Evolutionary conservation across 768 basidiomycete genomes (phyloP).

Genomic region (Podaxis sp.): DNA sequence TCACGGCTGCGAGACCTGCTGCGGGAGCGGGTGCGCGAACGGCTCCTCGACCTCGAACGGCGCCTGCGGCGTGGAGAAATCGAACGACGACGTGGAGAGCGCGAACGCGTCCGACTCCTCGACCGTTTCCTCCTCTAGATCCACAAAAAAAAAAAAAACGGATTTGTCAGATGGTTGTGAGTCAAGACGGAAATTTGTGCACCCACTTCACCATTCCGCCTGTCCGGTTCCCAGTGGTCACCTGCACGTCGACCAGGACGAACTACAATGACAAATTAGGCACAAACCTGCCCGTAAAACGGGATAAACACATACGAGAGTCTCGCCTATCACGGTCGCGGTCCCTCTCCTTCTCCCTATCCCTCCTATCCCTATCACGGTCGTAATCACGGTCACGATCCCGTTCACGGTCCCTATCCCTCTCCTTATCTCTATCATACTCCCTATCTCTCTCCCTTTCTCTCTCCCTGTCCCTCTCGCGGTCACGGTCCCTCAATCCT

Average conservation of each 20-base stretch:
- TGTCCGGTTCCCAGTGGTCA: conserved; percentile 86
- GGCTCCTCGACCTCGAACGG: conserved; percentile 42
- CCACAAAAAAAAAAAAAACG: background rate
- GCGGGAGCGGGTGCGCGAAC: conserved; percentile 35
- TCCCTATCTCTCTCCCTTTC: conserved; percentile 42
- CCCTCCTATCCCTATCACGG: conserved; percentile 36
- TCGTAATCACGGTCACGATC: conserved; percentile 37
- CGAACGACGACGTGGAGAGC: conserved; percentile 65
- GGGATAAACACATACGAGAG: conserved; percentile 38
- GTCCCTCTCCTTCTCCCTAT: conserved; percentile 39
- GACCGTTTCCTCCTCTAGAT: conserved; percentile 66
- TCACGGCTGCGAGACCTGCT: conserved; percentile 69
- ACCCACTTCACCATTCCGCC: conserved; percentile 71
- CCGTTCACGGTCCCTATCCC: conserved; percentile 39
- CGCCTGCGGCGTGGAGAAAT: conserved; percentile 62
- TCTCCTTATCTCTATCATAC: conserved; percentile 37
- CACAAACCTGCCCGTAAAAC: background rate
- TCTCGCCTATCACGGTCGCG: conserved; percentile 48
- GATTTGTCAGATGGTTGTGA: conserved; percentile 7
- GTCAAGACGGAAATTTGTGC: background rate
- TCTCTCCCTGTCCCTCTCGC: conserved; percentile 38
- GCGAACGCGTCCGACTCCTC: conserved; percentile 63
- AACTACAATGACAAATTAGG: conserved; percentile 20
- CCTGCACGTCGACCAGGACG: conserved; percentile 46
- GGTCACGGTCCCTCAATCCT: conserved; percentile 31